Conservation (phyloP, 352 stramenopile species). For the Phytophthora macrochlamydospora region DNA sequence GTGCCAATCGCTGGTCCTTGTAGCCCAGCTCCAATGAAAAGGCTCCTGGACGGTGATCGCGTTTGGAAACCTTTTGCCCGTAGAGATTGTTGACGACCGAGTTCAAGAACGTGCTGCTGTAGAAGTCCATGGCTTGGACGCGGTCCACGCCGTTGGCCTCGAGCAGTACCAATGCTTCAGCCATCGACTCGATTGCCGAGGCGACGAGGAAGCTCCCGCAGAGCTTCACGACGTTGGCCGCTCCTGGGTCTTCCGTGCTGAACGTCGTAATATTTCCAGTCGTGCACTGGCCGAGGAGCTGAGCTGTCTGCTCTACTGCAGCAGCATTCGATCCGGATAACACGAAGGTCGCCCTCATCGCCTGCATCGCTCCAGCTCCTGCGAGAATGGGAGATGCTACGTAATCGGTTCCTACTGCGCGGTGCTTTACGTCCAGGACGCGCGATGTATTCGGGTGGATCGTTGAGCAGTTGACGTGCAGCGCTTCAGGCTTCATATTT, state of each 20-base stretch:
- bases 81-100: constrained; percentile 84
- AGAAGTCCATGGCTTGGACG: constrained; percentile 76
- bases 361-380: constrained; percentile 69
- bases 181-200: constrained; percentile 78
- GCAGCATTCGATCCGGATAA: constrained; percentile 44
- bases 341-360: constrained; percentile 69
- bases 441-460: constrained; percentile 71
- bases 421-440: constrained; percentile 45
- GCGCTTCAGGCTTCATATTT: constrained; percentile 32
- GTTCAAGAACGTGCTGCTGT: constrained; percentile 82
- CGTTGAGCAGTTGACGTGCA: constrained; percentile 79
- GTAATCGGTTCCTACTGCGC: constrained; percentile 35
- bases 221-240: constrained; percentile 80
- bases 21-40: constrained; percentile 76
- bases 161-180: constrained; percentile 64
- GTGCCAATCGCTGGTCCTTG: constrained; percentile 74
- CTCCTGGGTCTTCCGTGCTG: constrained; percentile 56
- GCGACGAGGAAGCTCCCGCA: constrained; percentile 86
- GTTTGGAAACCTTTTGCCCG: constrained; percentile 70
- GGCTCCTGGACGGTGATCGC: constrained; percentile 69
- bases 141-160: constrained; percentile 78
- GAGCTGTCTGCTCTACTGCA: constrained; percentile 38
- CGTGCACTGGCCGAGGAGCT: constrained; percentile 46
- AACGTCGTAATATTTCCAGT: constrained; percentile 53
- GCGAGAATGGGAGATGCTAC: constrained; percentile 74